Conservation (phyloP, 179 eudicot species). For the Gypsophila paniculata region DNA sequence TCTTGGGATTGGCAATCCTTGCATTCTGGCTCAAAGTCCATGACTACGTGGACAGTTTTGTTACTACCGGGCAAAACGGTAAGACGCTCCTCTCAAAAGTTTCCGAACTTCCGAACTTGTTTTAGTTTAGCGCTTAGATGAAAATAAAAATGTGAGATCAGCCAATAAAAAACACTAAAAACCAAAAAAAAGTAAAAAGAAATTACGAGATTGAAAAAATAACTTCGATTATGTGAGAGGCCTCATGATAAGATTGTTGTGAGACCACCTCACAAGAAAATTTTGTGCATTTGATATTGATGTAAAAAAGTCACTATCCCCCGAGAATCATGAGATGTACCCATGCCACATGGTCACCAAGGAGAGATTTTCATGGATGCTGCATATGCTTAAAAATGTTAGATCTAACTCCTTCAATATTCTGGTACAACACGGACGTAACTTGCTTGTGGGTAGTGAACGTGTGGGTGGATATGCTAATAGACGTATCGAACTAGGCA, state of each 20-base stretch:
- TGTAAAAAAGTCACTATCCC: neutral
- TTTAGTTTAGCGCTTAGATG: constrained; percentile 1
- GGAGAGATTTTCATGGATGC: neutral
- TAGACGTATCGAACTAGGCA: neutral
- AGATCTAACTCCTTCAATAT: neutral
- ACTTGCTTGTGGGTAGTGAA: neutral
- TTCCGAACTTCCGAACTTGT: constrained; percentile 3
- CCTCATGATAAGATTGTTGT: too few species aligned
- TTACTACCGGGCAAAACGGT: constrained; percentile 84
- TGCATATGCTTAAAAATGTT: neutral
- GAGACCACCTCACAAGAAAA: too few species aligned
- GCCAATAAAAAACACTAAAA: too few species aligned
- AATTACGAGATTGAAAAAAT: too few species aligned
- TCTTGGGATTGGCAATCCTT: constrained; percentile 59
- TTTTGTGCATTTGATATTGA: too few species aligned
- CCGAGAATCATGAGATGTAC: neutral
- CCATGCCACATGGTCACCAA: neutral
- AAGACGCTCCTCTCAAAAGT: constrained; percentile 17
- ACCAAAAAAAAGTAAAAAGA: too few species aligned
- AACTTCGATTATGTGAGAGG: too few species aligned
- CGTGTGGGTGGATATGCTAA: neutral
- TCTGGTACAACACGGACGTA: neutral
- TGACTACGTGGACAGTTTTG: constrained; percentile 59
- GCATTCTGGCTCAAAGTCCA: constrained; percentile 67
- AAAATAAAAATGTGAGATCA: neutral